Evolutionary conservation across 2,329 filamentous ascomycete species (phyloP), one percentile per base, ranked within the genome.

Genomic region (Calonectria honghensis): DNA sequence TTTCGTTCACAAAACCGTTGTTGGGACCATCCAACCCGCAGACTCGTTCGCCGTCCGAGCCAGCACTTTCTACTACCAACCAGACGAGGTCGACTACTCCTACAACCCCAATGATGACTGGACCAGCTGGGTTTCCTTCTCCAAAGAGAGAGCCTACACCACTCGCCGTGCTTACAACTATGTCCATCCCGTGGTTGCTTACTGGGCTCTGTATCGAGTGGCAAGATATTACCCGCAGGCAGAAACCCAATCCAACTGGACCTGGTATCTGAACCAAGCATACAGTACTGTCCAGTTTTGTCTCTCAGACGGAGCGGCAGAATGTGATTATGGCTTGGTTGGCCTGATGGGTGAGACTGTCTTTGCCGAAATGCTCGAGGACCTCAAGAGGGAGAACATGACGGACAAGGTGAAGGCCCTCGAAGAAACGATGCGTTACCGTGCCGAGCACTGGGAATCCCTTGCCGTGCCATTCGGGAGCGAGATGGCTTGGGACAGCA

Each of bases 401-500:
- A 84, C 80, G 0, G 75, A 80, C 0, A 81, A 89, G 68, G 88
- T 86, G 0, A 79, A 79, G 3, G 81, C 81, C 0, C 76, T 92
- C 3, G 86, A 87, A 59, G 78, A 79, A 0, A 82, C 83, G 0
- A 91, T 92, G 90, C 85, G 84, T 18, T 81, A 81, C 4, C 86
- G 91, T 1, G 89, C 90, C 1, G 75, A 85, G 4, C 78, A 83
- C 1, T 93, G 91, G 91, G 81, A 88, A n/a, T 83, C 82, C 0
- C 82, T 89, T 67, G 85, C 85, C 10, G 88, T 90, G 6, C 91
- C 91, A 0, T 93, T 88, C 74, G 91, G 90, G 0, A 91, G 89
- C 66, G 91, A 92, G 79, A 90, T 91, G 89, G 88, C 90, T 0
- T 93, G 91, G 91, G 91, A 93, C 72, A 91, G 88, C 0, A 92